Conservation (phyloP, 2,329 filamentous ascomycete species). For the Talaromyces sp. region DNA sequence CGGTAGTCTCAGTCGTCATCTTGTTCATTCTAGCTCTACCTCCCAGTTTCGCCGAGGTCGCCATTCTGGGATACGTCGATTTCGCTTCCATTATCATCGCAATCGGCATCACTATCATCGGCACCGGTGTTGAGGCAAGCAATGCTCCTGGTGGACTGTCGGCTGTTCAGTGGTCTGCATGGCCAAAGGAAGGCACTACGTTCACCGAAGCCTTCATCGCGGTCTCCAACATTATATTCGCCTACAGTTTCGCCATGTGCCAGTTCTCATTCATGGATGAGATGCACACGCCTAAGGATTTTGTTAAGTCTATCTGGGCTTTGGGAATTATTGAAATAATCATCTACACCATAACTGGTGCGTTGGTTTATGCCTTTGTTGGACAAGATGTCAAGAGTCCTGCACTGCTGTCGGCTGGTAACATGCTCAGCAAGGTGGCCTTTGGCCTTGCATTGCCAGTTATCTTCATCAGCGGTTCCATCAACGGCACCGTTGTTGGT, state of each 20-base stretch:
- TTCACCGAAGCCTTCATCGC: slow-evolving; percentile 33
- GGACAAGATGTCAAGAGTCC: slow-evolving; percentile 29
- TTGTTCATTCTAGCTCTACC: slow-evolving; percentile 31
- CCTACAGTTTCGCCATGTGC: slow-evolving; percentile 43
- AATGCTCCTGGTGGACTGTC: slow-evolving; percentile 23
- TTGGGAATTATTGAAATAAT: slow-evolving; percentile 30
- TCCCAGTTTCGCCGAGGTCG: slow-evolving; percentile 34
- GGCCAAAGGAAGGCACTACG: slow-evolving; percentile 25
- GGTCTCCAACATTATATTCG: slow-evolving; percentile 34
- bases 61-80: slow-evolving; percentile 35
- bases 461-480: slow-evolving; percentile 35
- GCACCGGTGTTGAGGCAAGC: slow-evolving; percentile 26
- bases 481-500: slow-evolving; percentile 32
- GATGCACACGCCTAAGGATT: slow-evolving; percentile 31
- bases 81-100: slow-evolving; percentile 31
- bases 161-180: slow-evolving; percentile 17
- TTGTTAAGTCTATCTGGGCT: slow-evolving; percentile 37
- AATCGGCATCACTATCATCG: slow-evolving; percentile 34
- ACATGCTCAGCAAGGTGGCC: slow-evolving; percentile 25
- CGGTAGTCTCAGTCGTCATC: slow-evolving; percentile 39
- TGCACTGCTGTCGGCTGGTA: slow-evolving; percentile 27
- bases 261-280: slow-evolving; percentile 34
- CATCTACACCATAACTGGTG: slow-evolving; percentile 30
- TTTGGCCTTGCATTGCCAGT: slow-evolving; percentile 33
- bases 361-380: slow-evolving; percentile 31